Percentiles rank a stretch among this genome's conserved stretches.
Evolutionary conservation across 139 green algal species (phyloP).

Genomic region (Asterochloris erici): DNA sequence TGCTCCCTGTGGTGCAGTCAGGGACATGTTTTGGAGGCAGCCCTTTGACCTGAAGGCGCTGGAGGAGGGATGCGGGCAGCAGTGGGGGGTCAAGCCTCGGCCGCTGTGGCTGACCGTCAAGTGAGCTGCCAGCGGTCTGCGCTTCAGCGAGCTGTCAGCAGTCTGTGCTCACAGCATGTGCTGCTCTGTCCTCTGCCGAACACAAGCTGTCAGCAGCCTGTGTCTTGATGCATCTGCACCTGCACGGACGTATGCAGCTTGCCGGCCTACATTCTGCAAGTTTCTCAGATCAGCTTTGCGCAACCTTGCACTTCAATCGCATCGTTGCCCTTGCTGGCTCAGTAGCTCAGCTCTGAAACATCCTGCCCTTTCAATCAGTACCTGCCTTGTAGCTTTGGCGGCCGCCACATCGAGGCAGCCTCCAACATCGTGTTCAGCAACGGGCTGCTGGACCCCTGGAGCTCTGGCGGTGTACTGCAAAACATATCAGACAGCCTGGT

Average conservation of each 20-base stretch:
- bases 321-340: neutral
- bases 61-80: constrained; percentile 42
- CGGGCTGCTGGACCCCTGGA: constrained; percentile 50
- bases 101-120: constrained; percentile 33
- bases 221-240: too few relatives aligned
- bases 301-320: neutral
- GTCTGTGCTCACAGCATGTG: too few relatives aligned
- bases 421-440: constrained; percentile 55
- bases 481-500: constrained; percentile 44
- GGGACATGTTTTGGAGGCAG: constrained; percentile 50
- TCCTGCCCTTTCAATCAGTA: neutral
- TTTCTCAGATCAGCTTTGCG: neutral
- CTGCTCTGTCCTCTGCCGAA: too few relatives aligned
- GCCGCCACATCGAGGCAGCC: constrained; percentile 26
- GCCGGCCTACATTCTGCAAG: too few relatives aligned
- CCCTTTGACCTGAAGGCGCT: constrained; percentile 24
- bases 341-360: neutral
- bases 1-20: neutral
- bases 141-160: neutral
- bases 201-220: too few relatives aligned
- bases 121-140: neutral
- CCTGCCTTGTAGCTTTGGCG: constrained; percentile 28
- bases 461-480: constrained; percentile 28
- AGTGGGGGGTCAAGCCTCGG: constrained; percentile 65
- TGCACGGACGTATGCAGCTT: too few relatives aligned